Percentiles rank a stretch among this genome's conserved stretches.
phyloP scores from a whole-genome alignment of 345 rosid species.

The Lepidium aucheri region DNA sequence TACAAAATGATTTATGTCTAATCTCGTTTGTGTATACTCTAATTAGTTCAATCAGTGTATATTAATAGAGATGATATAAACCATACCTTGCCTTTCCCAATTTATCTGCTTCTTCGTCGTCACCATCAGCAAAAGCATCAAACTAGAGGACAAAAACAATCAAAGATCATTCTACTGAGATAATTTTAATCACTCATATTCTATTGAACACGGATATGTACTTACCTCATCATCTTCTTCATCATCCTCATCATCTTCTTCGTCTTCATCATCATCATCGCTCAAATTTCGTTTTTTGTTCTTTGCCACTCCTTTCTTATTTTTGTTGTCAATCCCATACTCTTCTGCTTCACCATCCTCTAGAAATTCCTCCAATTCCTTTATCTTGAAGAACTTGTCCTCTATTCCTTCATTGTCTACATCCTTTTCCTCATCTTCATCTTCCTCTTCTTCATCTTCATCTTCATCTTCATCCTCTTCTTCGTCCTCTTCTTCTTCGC shows the following conservation, averaged over 20 bases:
- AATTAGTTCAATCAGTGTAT: background rate
- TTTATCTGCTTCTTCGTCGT: slow-evolving; percentile 32
- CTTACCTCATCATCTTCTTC: slow-evolving; percentile 27
- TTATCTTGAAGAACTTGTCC: slow-evolving; percentile 73
- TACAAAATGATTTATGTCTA: background rate
- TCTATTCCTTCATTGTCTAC: slow-evolving; percentile 46
- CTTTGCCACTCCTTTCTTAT: slow-evolving; percentile 33
- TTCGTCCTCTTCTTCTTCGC: slow-evolving; percentile 17
- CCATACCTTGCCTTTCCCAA: slow-evolving; percentile 41
- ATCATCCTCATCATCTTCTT: slow-evolving; percentile 10
- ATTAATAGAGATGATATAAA: background rate
- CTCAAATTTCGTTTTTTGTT: slow-evolving; percentile 22
- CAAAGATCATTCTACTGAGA: background rate
- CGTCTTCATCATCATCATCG: slow-evolving; percentile 35
- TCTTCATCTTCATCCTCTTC: slow-evolving; percentile 15
- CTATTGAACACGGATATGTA: background rate
- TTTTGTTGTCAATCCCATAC: slow-evolving; percentile 43
- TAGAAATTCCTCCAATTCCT: slow-evolving; percentile 60
- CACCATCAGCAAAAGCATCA: slow-evolving; percentile 36
- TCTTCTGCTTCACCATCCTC: slow-evolving; percentile 76
- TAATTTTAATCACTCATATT: background rate
- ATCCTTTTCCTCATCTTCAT: slow-evolving; percentile 5
- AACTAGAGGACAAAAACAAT: slow-evolving; percentile 35
- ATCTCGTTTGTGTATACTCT: background rate
- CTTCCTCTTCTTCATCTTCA: slow-evolving; percentile 8